Percentiles rank a stretch among this genome's conserved stretches.
These are phyloP conservation scores for Podosphaera fusca DNA, from an alignment of 2,329 filamentous ascomycete genomes.

Conservation along the genomic window DNA sequence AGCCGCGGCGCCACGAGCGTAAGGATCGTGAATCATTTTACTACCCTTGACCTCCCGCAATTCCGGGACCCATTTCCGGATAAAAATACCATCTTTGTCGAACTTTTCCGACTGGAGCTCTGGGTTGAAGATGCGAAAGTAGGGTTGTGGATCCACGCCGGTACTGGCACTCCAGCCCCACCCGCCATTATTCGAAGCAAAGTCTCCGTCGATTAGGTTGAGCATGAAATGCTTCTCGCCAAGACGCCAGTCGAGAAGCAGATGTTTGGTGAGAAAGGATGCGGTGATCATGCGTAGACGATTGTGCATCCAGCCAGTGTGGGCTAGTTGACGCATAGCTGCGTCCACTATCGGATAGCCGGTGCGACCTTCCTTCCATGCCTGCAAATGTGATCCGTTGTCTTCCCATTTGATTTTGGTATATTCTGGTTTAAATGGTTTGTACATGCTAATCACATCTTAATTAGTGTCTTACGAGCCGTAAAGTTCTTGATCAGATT, in stretches of 20 bases:
- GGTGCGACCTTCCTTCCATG: constrained; percentile 53
- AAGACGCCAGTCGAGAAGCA: constrained; percentile 63
- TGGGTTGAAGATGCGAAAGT: constrained; percentile 81
- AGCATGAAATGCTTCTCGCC: constrained; percentile 72
- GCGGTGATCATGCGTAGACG: constrained; percentile 66
- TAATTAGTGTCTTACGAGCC: too few relatives aligned
- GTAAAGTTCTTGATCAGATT: too few relatives aligned
- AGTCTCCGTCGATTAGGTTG: constrained; percentile 21
- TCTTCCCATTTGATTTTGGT: constrained; percentile 69
- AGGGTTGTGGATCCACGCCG: constrained; percentile 68
- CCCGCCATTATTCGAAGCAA: constrained; percentile 16
- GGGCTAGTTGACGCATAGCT: constrained; percentile 54
- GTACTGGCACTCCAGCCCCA: constrained; percentile 32
- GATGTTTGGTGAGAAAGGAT: constrained; percentile 58
- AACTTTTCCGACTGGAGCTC: constrained; percentile 70
- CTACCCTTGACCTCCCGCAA: constrained; percentile 32
- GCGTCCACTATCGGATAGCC: constrained; percentile 72
- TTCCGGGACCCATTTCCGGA: constrained; percentile 63
- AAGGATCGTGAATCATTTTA: constrained; percentile 62
- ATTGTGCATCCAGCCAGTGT: constrained; percentile 62
- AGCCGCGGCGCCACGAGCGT: constrained; percentile 29
- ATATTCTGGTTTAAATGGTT: constrained; percentile 65
- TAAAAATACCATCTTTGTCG: constrained; percentile 56
- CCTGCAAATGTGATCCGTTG: constrained; percentile 39
- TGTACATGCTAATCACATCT: constrained; percentile 33